Evolutionary conservation across 2,329 filamentous ascomycete species (phyloP).

Genomic region (Chaetomium olivaceum): DNA sequence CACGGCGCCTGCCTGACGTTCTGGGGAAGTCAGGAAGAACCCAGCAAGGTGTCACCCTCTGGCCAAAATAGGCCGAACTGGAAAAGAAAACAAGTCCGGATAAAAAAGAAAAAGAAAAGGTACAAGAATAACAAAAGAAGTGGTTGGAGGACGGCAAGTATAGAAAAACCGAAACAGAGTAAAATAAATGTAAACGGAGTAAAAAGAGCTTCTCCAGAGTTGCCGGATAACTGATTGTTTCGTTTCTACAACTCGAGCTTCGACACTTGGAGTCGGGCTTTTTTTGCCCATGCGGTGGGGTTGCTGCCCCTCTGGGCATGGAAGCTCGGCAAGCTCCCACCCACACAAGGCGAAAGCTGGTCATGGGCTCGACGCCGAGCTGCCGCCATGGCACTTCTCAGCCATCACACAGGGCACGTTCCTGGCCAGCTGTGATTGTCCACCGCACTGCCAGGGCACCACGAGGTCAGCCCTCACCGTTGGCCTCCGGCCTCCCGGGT

Average conservation of each 20-base stretch:
- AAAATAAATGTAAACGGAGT: too few species aligned
- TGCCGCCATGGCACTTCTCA: conserved; percentile 1
- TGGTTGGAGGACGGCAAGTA: too few species aligned
- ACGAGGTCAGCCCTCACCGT: conserved; percentile 7
- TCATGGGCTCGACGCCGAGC: conserved; percentile 23
- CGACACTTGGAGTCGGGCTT: too few species aligned
- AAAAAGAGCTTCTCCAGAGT: too few species aligned
- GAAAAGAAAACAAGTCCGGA: too few species aligned
- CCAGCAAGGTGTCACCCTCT: conserved; percentile 11
- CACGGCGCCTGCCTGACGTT: conserved; percentile 11
- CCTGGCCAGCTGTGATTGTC: conserved; percentile 11
- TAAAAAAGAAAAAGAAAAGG: too few species aligned
- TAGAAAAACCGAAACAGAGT: too few species aligned
- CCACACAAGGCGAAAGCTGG: conserved; percentile 9
- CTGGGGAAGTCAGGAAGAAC: conserved; percentile 12
- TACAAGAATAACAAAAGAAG: too few species aligned
- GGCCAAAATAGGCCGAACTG: too few species aligned
- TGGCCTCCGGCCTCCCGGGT: conserved; percentile 1
- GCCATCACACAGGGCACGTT: conserved; percentile 24
- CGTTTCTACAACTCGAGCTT: too few species aligned
- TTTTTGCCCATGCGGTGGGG: too few species aligned
- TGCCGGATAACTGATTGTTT: too few species aligned
- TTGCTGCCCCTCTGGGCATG: background rate
- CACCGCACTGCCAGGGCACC: background rate
- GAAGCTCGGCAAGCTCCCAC: conserved; percentile 3